These are phyloP conservation scores for Trichocladium uniseriatum DNA, from an alignment of 495 filamentous ascomycete species.

Conservation along the genomic window DNA sequence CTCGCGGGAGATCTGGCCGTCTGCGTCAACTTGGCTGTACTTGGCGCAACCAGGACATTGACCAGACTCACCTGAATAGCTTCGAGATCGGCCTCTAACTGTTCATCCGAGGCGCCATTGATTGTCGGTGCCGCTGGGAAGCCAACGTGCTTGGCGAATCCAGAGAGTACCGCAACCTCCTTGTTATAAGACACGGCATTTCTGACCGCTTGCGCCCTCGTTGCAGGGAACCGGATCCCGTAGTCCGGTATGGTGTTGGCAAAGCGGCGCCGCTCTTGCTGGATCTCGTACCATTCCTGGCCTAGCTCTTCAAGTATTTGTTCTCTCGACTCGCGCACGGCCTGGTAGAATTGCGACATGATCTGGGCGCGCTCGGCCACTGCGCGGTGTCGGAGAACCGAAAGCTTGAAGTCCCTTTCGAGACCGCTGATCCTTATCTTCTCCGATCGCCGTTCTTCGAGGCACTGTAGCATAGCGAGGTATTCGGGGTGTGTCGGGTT, in stretches of 20 bases:
- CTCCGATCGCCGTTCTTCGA: constrained; percentile 70
- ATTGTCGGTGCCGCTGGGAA: constrained; percentile 92
- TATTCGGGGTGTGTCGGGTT: constrained; percentile 82
- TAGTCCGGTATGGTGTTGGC: constrained; percentile 76
- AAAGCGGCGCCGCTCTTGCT: constrained; percentile 76
- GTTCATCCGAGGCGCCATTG: constrained; percentile 55
- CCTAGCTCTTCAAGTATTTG: constrained; percentile 67
- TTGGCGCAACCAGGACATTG: background rate
- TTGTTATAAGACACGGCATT: constrained; percentile 84
- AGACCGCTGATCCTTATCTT: constrained; percentile 66
- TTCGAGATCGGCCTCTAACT: constrained; percentile 78
- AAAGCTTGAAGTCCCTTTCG: constrained; percentile 60
- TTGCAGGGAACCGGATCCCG: constrained; percentile 60
- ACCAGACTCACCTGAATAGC: constrained; percentile 70
- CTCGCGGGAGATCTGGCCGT: constrained; percentile 29
- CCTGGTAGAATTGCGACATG: constrained; percentile 79
- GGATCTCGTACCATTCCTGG: constrained; percentile 81
- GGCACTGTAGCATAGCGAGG: constrained; percentile 70
- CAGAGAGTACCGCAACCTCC: constrained; percentile 83
- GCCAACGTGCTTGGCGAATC: constrained; percentile 85
- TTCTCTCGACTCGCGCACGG: constrained; percentile 71
- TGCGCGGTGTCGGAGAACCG: constrained; percentile 60
- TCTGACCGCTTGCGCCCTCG: constrained; percentile 59
- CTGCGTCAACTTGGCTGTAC: constrained; percentile 13
- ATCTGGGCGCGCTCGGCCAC: constrained; percentile 73